Base-by-base conservation (phyloP, 2,329 filamentous ascomycete species). In the Chaetomium globosum region DNA sequence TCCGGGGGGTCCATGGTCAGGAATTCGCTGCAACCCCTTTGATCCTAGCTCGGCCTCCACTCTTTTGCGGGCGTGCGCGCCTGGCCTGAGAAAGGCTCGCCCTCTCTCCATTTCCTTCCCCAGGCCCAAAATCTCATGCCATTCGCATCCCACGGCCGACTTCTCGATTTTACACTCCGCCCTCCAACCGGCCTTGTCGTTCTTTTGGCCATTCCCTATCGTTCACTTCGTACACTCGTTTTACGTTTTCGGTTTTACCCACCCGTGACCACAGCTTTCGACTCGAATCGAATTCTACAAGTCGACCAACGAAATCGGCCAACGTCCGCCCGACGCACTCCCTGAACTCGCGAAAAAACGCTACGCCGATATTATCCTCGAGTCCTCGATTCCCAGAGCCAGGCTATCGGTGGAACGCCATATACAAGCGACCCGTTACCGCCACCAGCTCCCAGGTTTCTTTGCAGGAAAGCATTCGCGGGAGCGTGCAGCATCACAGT, bases 171-270 rank as follows among this genome's bases (percentile, higher is more conserved):
- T 49, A 52, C 31, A n/a, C 57, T 21, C 31, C 7, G 39, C n/a
- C 48, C 52, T 60, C 26, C 19, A 54, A 33, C 9, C 30, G 28
- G 49, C 30, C 57, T 62, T 28, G 61, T 63, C 62, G 23, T 63
- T 67, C 63, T 31, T 46, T 65, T 54, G 16, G 21, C 52, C 52
- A 10, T 61, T 33, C n/a, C 6, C 36, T 12, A 12, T 13, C 39
- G 10, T 31, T 70, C 61, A 23, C 59, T 68, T 69, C 71, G 65
- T 71, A 60, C 70, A 62, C 68, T 68, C 69, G 52, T 69, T 70
- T 68, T 52, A 31, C 48, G 43, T 43, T 57, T 30, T 43, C 52
- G 26, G 51, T 13, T 53, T 48, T 48, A 33, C 33, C n/a, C 53
- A 30, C 39, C 39, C 46, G 8, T 49, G 46, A 49, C 59, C 39